phyloP scores from a whole-genome alignment of 768 basidiomycete genomes.

The Hortiboletus campestris region DNA sequence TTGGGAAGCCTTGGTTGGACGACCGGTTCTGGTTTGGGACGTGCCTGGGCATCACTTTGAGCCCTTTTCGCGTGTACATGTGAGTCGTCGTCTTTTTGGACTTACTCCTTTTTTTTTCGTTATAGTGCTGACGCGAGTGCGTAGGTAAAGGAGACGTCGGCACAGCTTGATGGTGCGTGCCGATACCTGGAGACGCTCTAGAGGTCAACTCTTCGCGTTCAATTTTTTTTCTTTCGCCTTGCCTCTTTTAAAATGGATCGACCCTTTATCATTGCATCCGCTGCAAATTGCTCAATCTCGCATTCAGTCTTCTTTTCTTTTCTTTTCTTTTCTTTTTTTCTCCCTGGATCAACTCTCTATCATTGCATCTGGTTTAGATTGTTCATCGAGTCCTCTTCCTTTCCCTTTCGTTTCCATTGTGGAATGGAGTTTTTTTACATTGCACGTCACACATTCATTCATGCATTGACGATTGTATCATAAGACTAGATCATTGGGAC shows the following conservation, averaged over 20 bases:
- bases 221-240: background rate
- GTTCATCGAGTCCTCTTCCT: no score
- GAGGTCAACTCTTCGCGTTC: background rate
- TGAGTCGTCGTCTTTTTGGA: conserved; percentile 29
- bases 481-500: no score
- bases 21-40: conserved; percentile 43
- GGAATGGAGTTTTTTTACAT: no score
- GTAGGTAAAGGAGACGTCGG: conserved; percentile 24
- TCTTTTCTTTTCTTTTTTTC: no score
- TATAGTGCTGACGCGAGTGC: background rate
- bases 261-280: no score
- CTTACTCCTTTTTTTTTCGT: background rate
- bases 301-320: no score
- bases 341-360: no score
- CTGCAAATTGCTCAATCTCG: no score
- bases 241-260: background rate
- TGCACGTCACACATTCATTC: no score
- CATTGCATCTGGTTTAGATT: no score
- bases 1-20: conserved; percentile 48
- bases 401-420: no score
- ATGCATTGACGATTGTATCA: no score
- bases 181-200: conserved; percentile 7
- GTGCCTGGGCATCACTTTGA: conserved; percentile 70
- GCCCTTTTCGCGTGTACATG: conserved; percentile 51
- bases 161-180: conserved; percentile 23